Evolutionary conservation across 805 yeast genomes (phyloP), one percentile per base, ranked within the genome.

Genomic region (Candida chilensis): DNA sequence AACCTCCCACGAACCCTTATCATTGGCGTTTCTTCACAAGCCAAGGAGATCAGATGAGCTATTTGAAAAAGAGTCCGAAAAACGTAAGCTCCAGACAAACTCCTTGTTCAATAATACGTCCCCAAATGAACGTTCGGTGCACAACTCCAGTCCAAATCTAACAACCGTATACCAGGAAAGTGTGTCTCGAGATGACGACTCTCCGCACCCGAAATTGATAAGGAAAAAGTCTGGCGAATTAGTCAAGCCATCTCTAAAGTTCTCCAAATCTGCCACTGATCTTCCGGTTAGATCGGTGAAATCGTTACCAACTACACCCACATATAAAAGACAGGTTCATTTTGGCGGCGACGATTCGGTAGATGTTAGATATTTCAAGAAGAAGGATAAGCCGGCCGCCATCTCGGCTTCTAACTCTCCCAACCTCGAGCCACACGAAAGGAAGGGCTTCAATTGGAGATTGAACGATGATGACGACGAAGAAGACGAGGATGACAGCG

Each of bases 241-340:
- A 17, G 47, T 72, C 21, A 61, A 60, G 33, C 50, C 60, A 5
- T 54, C 56, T 5, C 48, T 74, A 20, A 74, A 71, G 42, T 60
- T 68, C 16, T 59, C 65, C 37, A 27, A 50, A 60, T 43, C 67
- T 8, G 48, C 56, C 38, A 48, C 58, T 26, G 37, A 38, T 29
- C 43, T 42, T 21, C 41, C 45, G 11, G 18, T 14, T 19, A 40
- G 63, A 28, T 44, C 65, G 7, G 25, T 15, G 6, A 45, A 47
- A 31, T 57, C 65, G 12, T 48, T 62, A 20, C 69, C 69, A 2
- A 34, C 54, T 1, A 67, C 78, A 7, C 87, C 82, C 13, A 70
- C 75, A 3, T 69, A 69, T 47, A 67, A 74, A 40, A 78, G 77
- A 46, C 81, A 73, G 48, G 96, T 86, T 5, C 95, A 85, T 60